Evolutionary conservation across 441 rosid species (phyloP).

Genomic region (Arabidopsis hybrid): DNA sequence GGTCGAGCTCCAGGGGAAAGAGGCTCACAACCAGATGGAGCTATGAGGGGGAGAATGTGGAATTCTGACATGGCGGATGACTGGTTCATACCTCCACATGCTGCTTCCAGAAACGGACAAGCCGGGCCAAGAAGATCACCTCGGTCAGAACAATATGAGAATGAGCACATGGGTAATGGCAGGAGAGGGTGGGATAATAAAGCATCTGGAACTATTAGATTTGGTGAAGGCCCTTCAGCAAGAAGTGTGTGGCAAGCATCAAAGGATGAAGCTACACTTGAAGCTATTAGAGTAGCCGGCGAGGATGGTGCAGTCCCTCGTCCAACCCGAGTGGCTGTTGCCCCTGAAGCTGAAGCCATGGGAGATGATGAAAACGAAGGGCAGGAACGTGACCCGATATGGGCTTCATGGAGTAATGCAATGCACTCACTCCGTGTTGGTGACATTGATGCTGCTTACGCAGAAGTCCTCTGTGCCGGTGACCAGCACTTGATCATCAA

Average conservation of each 20-base stretch:
- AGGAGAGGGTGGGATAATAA: constrained; percentile 91
- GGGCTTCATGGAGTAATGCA: constrained; percentile 94
- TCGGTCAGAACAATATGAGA: constrained; percentile 75
- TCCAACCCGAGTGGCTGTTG: constrained; percentile 61
- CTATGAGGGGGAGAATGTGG: constrained; percentile 76
- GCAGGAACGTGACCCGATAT: constrained; percentile 76
- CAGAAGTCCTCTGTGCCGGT: constrained; percentile 77
- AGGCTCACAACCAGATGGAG: constrained; percentile 74
- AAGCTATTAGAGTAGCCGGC: constrained; percentile 97
- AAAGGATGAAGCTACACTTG: constrained; percentile 97
- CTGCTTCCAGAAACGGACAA: constrained; percentile 79
- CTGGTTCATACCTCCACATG: constrained; percentile 75
- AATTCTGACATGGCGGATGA: constrained; percentile 75
- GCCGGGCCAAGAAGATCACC: constrained; percentile 75
- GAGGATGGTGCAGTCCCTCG: constrained; percentile 71
- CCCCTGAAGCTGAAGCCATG: constrained; percentile 92
- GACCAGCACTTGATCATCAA: constrained; percentile 93
- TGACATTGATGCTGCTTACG: constrained; percentile 88
- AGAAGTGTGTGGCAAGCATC: constrained; percentile 99
- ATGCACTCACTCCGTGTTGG: constrained; percentile 93
- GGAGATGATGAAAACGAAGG: constrained; percentile 81
- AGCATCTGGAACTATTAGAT: constrained; percentile 71
- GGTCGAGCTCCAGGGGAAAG: constrained; percentile 80
- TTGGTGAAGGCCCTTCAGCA: constrained; percentile 99
- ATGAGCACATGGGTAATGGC: constrained; percentile 67